phyloP scores from a whole-genome alignment of 495 filamentous ascomycete species.

The Aspergillus cavernicola region DNA sequence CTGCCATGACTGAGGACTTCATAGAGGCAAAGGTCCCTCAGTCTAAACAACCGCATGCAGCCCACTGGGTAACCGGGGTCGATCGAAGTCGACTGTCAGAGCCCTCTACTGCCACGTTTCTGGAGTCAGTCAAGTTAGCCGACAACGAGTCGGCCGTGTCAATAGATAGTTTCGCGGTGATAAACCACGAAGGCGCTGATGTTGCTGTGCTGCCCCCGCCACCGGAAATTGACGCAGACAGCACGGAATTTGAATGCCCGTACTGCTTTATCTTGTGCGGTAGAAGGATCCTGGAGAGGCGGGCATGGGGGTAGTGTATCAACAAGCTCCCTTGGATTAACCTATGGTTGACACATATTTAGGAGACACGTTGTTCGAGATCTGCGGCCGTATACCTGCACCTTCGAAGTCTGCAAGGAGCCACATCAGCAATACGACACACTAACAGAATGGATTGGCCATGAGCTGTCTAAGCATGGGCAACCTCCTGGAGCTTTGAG shows the following conservation, averaged over 20 bases:
- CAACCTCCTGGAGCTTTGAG: not conserved
- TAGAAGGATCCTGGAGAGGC: not conserved
- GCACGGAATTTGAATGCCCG: not conserved
- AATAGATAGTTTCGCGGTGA: not conserved
- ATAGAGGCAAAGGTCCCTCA: too few species aligned
- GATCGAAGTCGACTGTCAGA: not conserved
- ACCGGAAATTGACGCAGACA: not conserved
- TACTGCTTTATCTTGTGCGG: not conserved
- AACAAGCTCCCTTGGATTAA: too few species aligned
- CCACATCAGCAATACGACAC: not conserved
- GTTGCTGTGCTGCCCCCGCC: not conserved
- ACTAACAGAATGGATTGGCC: not conserved
- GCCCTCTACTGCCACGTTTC: not conserved
- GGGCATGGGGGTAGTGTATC: not conserved
- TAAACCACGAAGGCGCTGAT: not conserved
- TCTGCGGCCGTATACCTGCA: conserved; percentile 1
- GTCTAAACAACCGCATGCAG: too few species aligned
- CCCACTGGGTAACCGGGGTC: too few species aligned
- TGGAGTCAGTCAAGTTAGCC: not conserved
- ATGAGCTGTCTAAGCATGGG: not conserved
- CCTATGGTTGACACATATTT: too few species aligned
- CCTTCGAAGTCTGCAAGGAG: not conserved
- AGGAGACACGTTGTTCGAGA: not conserved
- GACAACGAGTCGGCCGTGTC: not conserved
- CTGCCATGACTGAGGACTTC: not conserved